Conservation (phyloP, 257 asterid species). For the Lithospermum erythrorhizon region DNA sequence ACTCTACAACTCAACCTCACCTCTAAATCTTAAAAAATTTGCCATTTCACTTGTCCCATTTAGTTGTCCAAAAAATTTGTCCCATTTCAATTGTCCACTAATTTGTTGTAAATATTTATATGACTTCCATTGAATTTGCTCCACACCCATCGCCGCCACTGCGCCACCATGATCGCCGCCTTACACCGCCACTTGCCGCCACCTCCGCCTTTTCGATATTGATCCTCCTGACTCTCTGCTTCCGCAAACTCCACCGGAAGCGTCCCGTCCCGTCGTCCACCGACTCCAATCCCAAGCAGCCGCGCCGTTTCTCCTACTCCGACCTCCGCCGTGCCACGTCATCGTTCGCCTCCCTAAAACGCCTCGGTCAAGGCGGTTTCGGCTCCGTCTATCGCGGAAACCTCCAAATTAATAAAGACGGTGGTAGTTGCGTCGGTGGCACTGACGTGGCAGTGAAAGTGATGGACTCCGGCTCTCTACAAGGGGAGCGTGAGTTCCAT, state of each 20-base stretch:
- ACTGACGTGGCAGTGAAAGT: conserved; percentile 61
- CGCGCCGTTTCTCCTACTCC: conserved; percentile 51
- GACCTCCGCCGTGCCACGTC: too few relatives aligned
- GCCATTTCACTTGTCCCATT: too few relatives aligned
- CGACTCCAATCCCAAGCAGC: conserved; percentile 62
- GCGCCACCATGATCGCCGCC: conserved; percentile 21
- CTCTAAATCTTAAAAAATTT: too few relatives aligned
- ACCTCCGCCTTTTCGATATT: conserved; percentile 57
- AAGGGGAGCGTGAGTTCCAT: conserved; percentile 97
- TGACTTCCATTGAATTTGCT: conserved; percentile 74
- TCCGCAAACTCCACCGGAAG: too few relatives aligned
- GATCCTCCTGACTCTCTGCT: conserved; percentile 50
- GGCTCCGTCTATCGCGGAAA: conserved; percentile 84
- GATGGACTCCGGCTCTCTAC: conserved; percentile 88
- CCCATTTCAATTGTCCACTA: too few relatives aligned
- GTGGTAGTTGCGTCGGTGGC: too few relatives aligned
- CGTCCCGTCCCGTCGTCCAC: conserved; percentile 60
- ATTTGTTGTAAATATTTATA: neutral
- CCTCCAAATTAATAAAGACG: conserved; percentile 31
- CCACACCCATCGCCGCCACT: conserved; percentile 26
- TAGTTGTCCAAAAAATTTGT: too few relatives aligned
- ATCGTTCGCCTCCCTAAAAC: too few relatives aligned
- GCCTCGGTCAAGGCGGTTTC: conserved; percentile 66
- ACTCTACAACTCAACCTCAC: too few relatives aligned
- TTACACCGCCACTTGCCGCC: conserved; percentile 46